Conservation (phyloP, 352 stramenopile species). For the Phytophthora melonis region DNA sequence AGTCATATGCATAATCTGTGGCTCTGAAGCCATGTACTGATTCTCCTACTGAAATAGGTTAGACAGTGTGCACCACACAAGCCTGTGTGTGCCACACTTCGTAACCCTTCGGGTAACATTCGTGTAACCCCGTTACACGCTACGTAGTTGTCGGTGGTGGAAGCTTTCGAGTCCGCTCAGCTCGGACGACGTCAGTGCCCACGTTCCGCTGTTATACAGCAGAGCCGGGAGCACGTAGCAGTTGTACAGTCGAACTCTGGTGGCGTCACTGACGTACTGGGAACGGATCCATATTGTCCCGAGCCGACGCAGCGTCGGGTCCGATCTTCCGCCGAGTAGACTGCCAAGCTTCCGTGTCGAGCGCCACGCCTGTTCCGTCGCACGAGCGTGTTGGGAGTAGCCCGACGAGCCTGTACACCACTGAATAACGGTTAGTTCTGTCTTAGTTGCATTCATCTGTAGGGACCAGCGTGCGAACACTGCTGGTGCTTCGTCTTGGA, state of each 20-base stretch:
- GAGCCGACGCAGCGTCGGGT: slow-evolving; percentile 6
- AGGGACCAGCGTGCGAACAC: slow-evolving; percentile 14
- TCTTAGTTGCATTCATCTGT: slow-evolving; percentile 27
- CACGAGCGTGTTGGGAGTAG: neutral
- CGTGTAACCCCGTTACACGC: too few species aligned
- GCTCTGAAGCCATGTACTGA: too few species aligned
- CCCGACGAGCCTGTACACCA: neutral
- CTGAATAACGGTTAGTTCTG: slow-evolving; percentile 12
- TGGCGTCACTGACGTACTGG: neutral
- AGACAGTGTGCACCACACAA: too few species aligned
- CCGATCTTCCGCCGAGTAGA: slow-evolving; percentile 12
- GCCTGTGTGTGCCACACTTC: too few species aligned
- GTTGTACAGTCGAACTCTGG: slow-evolving; percentile 10
- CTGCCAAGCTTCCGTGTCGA: slow-evolving; percentile 20
- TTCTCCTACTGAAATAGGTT: too few species aligned
- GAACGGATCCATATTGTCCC: slow-evolving; percentile 6
- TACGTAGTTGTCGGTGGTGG: neutral
- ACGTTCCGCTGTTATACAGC: slow-evolving; percentile 11
- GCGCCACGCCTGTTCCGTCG: slow-evolving; percentile 12
- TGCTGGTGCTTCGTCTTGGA: neutral
- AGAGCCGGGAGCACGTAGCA: slow-evolving; percentile 12
- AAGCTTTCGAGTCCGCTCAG: slow-evolving; percentile 8
- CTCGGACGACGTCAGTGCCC: neutral
- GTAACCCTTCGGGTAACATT: too few species aligned
- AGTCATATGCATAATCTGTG: too few species aligned